A percentile compares a stretch with the other conserved stretches of the same genome.
Conservation (phyloP, 306 rosid species). For the Cucumis melo region DNA sequence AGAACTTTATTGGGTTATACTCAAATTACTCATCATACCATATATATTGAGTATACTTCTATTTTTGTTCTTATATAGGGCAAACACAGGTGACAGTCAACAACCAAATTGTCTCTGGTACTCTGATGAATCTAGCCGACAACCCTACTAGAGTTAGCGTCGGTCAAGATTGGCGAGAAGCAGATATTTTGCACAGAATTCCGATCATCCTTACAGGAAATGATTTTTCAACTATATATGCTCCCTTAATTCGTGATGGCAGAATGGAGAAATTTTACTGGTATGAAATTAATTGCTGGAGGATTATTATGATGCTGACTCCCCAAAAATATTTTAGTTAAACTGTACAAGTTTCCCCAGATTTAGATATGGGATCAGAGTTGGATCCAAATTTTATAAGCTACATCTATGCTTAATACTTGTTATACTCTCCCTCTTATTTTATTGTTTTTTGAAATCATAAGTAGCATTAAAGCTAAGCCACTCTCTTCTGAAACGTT, state of each 20-base stretch:
- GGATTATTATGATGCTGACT: not conserved
- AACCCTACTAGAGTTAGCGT: constrained; percentile 86
- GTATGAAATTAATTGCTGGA: constrained; percentile 23
- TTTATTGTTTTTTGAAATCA: not conserved
- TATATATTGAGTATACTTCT: not conserved
- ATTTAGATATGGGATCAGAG: not conserved
- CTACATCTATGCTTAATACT: not conserved
- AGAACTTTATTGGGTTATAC: not conserved
- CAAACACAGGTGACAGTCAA: constrained; percentile 95
- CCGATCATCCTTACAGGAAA: constrained; percentile 95
- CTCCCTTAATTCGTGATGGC: constrained; percentile 95
- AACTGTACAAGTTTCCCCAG: not conserved
- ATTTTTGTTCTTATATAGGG: constrained; percentile 28
- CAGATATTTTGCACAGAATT: constrained; percentile 65
- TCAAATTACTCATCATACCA: not conserved
- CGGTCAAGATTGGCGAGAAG: constrained; percentile 86
- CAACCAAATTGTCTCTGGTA: constrained; percentile 95
- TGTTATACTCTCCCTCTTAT: not conserved
- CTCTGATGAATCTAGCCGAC: constrained; percentile 89
- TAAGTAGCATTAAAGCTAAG: not conserved
- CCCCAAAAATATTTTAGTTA: not conserved
- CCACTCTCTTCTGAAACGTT: constrained; percentile 19
- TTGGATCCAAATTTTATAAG: not conserved
- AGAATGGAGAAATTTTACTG: constrained; percentile 98
- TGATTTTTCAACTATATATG: constrained; percentile 86